Base-by-base conservation (phyloP, 768 basidiomycete genomes). In the Boletus huronensis region DNA sequence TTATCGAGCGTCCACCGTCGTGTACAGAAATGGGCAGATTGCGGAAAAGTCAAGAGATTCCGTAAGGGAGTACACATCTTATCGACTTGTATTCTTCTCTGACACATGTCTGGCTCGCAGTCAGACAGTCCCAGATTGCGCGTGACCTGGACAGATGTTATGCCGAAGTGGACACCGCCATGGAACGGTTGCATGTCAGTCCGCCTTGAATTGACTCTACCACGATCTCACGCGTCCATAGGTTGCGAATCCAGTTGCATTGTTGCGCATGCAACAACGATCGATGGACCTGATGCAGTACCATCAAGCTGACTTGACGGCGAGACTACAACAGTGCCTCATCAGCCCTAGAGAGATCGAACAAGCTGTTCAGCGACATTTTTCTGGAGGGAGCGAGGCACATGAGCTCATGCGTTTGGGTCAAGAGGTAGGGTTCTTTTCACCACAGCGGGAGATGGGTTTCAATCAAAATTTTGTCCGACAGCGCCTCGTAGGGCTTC, bases 361-460 rank as follows among this genome's bases (percentile, higher is more conserved):
- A 36, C 65, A 69, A 19, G 71, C 79, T 3, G 66, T 70, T 23
- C 70, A 75, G 38, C 64, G 74, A 52, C 77, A 79, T 46, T 58
- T 59, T 25, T 70, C 73, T 38, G 79, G 78, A 3, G 72, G 75
- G 26, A 70, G 64, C 42, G 75, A 64, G 17, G 82, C 77, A 8
- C 64, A 75, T 50, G 64, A 70, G 6, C 68, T 84, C 35, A 84
- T 84, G 83, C 72, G 72, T 44, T 66, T 71, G 23, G 82, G 82
- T 10, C 83, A 85, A 70, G 69, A 70, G 63, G 81, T 79, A 58
- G 9, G 51, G 3, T 23, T 11, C 57, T 48, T 35, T 55, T 31
- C 32, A 5, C 48, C 46, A 25, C 38, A 42, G 1, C 26, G 13
- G 5, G 35, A 25, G n/a, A 42, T 35, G 9, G 16, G 1, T 29